phyloP scores from a whole-genome alignment of 441 rosid species.

The Arabidopsis hybrid region DNA sequence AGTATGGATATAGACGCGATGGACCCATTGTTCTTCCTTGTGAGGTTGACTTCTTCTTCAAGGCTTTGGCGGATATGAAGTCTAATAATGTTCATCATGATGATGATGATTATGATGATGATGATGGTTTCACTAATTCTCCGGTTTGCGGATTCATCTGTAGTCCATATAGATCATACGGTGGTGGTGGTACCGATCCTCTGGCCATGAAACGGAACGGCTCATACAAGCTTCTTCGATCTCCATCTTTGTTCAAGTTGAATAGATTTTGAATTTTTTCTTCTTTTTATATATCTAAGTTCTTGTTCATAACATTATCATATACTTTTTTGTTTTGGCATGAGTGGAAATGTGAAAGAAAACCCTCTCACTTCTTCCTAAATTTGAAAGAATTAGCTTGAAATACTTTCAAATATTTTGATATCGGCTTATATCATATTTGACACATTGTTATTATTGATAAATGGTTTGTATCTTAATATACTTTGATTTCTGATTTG shows the following conservation, averaged over 20 bases:
- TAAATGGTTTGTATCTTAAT: conserved; percentile 14
- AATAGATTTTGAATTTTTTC: conserved; percentile 35
- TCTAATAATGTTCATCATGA: background rate
- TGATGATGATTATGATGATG: conserved; percentile 25
- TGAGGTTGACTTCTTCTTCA: conserved; percentile 59
- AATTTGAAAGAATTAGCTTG: conserved; percentile 21
- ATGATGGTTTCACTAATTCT: conserved; percentile 24
- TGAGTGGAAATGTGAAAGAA: conserved; percentile 27
- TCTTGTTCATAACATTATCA: conserved; percentile 29
- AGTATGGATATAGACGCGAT: conserved; percentile 52
- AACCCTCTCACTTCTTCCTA: conserved; percentile 1
- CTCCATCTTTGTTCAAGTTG: conserved; percentile 51
- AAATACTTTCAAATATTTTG: background rate
- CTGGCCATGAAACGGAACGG: conserved; percentile 32
- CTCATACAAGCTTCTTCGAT: conserved; percentile 52
- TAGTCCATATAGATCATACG: conserved; percentile 43
- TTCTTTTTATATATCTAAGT: background rate
- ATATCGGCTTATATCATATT: conserved; percentile 14
- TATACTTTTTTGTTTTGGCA: background rate
- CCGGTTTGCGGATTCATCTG: conserved; percentile 38
- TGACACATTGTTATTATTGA: conserved; percentile 5
- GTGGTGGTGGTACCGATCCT: conserved; percentile 25
- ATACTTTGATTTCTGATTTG: background rate
- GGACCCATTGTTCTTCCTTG: conserved; percentile 73
- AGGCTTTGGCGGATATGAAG: conserved; percentile 59